Percentiles rank a stretch among this genome's conserved stretches.
Conservation (phyloP, 2,329 filamentous ascomycete genomes). For the Trichoderma sp. region DNA sequence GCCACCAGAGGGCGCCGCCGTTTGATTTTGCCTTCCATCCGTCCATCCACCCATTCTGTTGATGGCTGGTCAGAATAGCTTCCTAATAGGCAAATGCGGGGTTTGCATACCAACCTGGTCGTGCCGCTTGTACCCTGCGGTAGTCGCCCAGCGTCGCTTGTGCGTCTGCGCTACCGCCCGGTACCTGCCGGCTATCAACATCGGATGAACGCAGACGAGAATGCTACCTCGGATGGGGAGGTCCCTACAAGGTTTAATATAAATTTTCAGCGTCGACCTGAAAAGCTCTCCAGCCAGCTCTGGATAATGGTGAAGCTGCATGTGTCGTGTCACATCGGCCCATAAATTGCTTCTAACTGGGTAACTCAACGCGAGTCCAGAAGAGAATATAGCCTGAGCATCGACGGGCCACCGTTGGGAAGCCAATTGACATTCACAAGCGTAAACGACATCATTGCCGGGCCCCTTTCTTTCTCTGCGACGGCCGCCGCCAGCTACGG, state of each 20-base stretch:
- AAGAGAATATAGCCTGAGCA: slow-evolving; percentile 9
- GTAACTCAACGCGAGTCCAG: background rate
- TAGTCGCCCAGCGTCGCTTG: background rate
- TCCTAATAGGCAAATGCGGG: slow-evolving; percentile 17
- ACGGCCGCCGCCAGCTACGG: background rate
- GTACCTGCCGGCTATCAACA: slow-evolving; percentile 3
- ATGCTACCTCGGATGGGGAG: background rate
- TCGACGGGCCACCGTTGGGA: background rate
- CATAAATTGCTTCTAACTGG: background rate
- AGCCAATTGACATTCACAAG: background rate
- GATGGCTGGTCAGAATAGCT: slow-evolving; percentile 3
- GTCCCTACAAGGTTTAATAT: background rate
- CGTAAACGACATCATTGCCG: background rate
- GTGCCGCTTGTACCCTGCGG: background rate
- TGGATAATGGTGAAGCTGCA: slow-evolving; percentile 15
- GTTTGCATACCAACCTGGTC: background rate
- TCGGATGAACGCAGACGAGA: background rate
- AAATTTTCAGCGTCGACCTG: background rate
- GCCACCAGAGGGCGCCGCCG: background rate
- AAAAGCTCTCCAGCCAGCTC: background rate
- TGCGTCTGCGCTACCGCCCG: background rate
- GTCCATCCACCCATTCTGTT: background rate
- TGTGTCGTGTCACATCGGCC: slow-evolving; percentile 11
- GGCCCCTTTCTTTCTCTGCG: background rate
- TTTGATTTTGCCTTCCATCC: background rate